Evolutionary conservation across 257 asterid genomes (phyloP), one percentile per base, ranked within the genome.

Genomic region (Coffea eugenioides): DNA sequence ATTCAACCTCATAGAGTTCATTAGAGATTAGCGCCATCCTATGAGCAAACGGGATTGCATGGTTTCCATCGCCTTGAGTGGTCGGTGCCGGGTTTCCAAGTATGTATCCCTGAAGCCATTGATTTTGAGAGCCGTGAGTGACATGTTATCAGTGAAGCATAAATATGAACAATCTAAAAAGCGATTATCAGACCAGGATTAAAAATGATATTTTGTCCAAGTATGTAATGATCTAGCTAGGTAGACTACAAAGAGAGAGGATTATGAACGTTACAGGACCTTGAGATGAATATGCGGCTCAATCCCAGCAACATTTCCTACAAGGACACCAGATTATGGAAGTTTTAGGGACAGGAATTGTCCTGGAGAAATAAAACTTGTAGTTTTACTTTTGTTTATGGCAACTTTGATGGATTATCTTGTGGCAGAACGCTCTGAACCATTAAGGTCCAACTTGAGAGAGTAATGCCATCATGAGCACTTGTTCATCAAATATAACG

Each of bases 1-100:
- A 65, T 45, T 23, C 75, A 41, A 81, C 87, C 85, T 81, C 51
- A 34, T 84, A 84, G 68, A 84, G 80, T 76, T 84, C 87, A 48
- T 84, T 79, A 14, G 85, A 84, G 78, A 84, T 84, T 21, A 84
- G 77, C 11, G 83, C 87, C 75, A 74, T 39, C 51, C 87, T 82
- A 48, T 81, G 87, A 61, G 85, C 85, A 74, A 67, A 68, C 3
- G 67, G 83, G 61, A 84, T 25, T 4, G 23, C 21, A 43, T 16
- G 78, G 57, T 81, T 82, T 31, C 0, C 1, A 8, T 81, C 83
- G 43, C 15, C 59, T 13, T 8, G 21, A 64, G 45, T 74, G 10
- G 80, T 18, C 7, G 43, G 43, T 5, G 2, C 0, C 0, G 85
- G 81, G 13, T 83, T 83, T 41, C 86, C 86, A 25, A 83, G 10